Base-by-base conservation (phyloP, 139 green algal species). In the Bryopsis sp. region DNA sequence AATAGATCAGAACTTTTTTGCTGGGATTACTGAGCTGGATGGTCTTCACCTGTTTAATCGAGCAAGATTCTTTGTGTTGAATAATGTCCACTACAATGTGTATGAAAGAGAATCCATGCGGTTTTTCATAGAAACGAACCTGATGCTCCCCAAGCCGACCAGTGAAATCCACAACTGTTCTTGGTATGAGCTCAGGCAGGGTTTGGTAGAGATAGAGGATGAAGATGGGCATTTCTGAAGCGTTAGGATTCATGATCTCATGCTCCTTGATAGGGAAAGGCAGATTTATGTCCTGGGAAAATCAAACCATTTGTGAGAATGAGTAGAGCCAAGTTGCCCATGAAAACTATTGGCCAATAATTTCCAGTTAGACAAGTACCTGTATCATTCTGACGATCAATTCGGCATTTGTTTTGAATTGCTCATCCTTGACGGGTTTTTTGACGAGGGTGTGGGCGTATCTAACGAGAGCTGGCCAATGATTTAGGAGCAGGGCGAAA, bases 21-120 rank as follows among this genome's bases (percentile, higher is more conserved):
- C 50, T 70, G 33, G 87, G 85, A 74, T 93, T 93, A 47, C 37
- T 83, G 19, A 93, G 78, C 78, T 91, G 80, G 48, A 93, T 74
- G 3, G 80, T 70, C 67, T 86, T 85, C 37, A 68, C 64, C 76
- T 85, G 76, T n/a, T n/a, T n/a, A n/a, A n/a, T n/a, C n/a, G n/a
- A n/a, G n/a, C n/a, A n/a, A n/a, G n/a, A n/a, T n/a, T n/a, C n/a
- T n/a, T n/a, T n/a, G n/a, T n/a, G n/a, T n/a, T n/a, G n/a, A n/a
- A n/a, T n/a, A n/a, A n/a, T n/a, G n/a, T n/a, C n/a, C n/a, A n/a
- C n/a, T n/a, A n/a, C n/a, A n/a, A n/a, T n/a, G n/a, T n/a, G n/a
- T n/a, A n/a, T n/a, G n/a, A n/a, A n/a, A n/a, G n/a, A n/a, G n/a
- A n/a, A n/a, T n/a, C n/a, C n/a, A n/a, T n/a, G n/a, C n/a, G n/a